Base-by-base conservation (phyloP, 805 yeast species). In the Alloascoidea hylecoeti region DNA sequence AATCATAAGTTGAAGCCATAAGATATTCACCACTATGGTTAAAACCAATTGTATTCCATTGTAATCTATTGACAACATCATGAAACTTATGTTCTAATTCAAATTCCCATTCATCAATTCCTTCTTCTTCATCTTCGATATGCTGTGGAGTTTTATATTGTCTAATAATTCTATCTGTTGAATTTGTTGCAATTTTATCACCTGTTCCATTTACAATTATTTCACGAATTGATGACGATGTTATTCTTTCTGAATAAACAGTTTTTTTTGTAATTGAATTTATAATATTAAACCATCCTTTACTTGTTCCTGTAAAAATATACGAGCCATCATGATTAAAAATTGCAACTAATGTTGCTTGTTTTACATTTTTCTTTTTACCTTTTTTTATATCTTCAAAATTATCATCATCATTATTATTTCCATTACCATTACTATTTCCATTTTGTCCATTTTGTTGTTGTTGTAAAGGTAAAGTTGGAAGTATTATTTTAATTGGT, bases 1-100 rank as follows among this genome's bases (percentile, higher is more conserved):
- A 77, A 9, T 94, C 95, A 53, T 73, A 76, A 0, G 95, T 81
- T 0, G 94, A 76, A 0, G 96, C 96, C 38, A 84, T 76, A n/a
- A 88, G 57, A 52, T 81, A 88, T 41, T 89, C 96, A 1, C 76
- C 78, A 4, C 74, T 71, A 40, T 77, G 73, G 45, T 82, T 81
- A 57, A 82, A 78, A 5, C 75, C 61, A 3, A 84, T 75, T 0
- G 84, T 65, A 52, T 85, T 86, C 96, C 96, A 88, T 52, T 84
- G 95, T 36, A 85, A 62, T 44, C 79, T 63, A 56, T 85, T 88
- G 27, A 88, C 94, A 36, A 84, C 84, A 55, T 88, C 96, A 55
- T 86, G 95, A 51, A 84, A 88, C 49, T 73, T 76, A 51, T 82
- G 89, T 46, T 79, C 88, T 4, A 78, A 61, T 39, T 75, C 84